These are phyloP conservation scores for Breynia disticha DNA, from an alignment of 441 rosid species.

Conservation along the genomic window DNA sequence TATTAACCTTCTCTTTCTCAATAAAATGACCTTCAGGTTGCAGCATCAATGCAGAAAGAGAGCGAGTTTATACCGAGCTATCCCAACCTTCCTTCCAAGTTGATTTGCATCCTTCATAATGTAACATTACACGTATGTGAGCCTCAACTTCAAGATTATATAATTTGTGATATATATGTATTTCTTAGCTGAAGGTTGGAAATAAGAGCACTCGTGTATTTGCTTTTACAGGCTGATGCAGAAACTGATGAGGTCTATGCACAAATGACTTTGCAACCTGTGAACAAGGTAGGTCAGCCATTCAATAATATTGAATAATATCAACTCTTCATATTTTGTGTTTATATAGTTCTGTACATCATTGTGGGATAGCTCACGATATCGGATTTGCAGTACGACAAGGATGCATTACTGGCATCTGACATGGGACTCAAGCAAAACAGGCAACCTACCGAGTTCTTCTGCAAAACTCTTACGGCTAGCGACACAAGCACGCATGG, in stretches of 20 bases:
- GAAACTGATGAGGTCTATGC: slow-evolving; percentile 97
- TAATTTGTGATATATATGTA: background rate
- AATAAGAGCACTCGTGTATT: too few relatives aligned
- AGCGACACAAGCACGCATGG: slow-evolving; percentile 98
- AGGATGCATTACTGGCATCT: slow-evolving; percentile 76
- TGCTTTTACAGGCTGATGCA: slow-evolving; percentile 63
- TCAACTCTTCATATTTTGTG: background rate
- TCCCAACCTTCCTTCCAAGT: slow-evolving; percentile 88
- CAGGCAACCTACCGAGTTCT: slow-evolving; percentile 79
- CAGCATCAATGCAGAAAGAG: slow-evolving; percentile 95
- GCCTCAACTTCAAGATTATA: slow-evolving; percentile 3
- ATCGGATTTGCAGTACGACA: slow-evolving; percentile 50
- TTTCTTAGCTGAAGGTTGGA: background rate
- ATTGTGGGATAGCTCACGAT: slow-evolving; percentile 7
- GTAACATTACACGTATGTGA: slow-evolving; percentile 73
- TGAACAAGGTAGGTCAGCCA: slow-evolving; percentile 63
- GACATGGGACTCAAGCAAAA: slow-evolving; percentile 70
- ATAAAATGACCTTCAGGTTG: slow-evolving; percentile 44
- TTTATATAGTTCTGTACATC: background rate
- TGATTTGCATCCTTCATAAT: slow-evolving; percentile 86
- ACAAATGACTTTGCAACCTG: slow-evolving; percentile 98
- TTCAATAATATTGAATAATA: slow-evolving; percentile 3
- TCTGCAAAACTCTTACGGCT: slow-evolving; percentile 93
- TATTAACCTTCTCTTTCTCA: slow-evolving; percentile 8
- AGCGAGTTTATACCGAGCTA: slow-evolving; percentile 75